A percentile compares a stretch with the other conserved stretches of the same genome.
These are phyloP conservation scores for Seiridium unicorne DNA, from an alignment of 2,329 filamentous ascomycete species.

Conservation along the genomic window DNA sequence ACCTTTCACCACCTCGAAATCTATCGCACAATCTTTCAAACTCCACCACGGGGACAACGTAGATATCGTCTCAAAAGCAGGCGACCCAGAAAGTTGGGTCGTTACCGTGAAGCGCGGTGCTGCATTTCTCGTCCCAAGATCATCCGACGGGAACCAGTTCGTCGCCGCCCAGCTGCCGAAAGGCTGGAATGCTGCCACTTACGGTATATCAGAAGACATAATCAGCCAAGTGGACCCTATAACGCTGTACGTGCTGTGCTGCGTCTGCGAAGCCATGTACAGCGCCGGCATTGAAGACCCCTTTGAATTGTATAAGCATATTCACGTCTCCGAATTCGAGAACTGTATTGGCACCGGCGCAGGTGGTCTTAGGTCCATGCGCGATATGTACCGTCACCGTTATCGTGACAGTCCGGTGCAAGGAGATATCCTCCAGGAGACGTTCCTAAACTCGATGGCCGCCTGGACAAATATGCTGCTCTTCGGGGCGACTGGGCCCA, in stretches of 20 bases:
- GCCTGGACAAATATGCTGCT: slow-evolving; percentile 42
- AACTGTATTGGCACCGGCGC: slow-evolving; percentile 30
- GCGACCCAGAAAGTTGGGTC: slow-evolving; percentile 20
- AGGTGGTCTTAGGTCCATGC: slow-evolving; percentile 22
- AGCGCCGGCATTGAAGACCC: slow-evolving; percentile 28
- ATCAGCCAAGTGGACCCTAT: slow-evolving; percentile 30
- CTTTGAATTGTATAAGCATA: slow-evolving; percentile 26
- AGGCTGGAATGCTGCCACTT: slow-evolving; percentile 30
- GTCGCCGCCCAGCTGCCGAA: slow-evolving; percentile 32
- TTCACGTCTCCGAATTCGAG: slow-evolving; percentile 34
- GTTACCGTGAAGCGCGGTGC: slow-evolving; percentile 15
- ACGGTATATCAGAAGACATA: slow-evolving; percentile 34
- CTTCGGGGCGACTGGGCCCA: slow-evolving; percentile 29
- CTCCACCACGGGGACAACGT: neutral
- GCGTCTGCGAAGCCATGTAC: slow-evolving; percentile 29
- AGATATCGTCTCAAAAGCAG: neutral
- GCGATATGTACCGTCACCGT: slow-evolving; percentile 25
- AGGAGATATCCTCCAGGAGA: slow-evolving; percentile 32
- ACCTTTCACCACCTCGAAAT: neutral
- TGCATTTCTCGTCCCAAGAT: slow-evolving; percentile 28
- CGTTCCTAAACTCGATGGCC: slow-evolving; percentile 30
- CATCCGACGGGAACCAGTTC: slow-evolving; percentile 20
- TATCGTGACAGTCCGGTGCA: slow-evolving; percentile 27
- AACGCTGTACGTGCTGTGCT: slow-evolving; percentile 29
- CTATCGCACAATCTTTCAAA: neutral